phyloP scores from a whole-genome alignment of 345 rosid genomes.

The Eucalyptus marginata region DNA sequence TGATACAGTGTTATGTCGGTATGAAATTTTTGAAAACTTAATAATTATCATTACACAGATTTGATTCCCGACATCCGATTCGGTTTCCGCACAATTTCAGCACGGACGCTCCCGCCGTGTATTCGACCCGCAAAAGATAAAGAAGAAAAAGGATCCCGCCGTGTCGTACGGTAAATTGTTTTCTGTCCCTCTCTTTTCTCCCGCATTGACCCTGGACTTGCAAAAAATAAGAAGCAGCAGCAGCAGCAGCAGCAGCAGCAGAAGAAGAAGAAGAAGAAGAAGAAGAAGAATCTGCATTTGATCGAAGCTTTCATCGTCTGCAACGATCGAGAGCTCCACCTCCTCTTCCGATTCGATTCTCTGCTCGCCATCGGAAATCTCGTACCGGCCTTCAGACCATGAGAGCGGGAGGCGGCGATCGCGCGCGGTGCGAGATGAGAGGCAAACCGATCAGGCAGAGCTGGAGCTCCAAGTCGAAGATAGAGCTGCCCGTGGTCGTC shows the following conservation, averaged over 20 bases:
- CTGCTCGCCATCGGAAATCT: background rate
- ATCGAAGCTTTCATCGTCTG: background rate
- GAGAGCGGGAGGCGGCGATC: background rate
- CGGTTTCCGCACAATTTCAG: background rate
- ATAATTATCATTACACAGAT: background rate
- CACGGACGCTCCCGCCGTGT: background rate
- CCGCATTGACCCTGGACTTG: background rate
- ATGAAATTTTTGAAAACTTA: background rate
- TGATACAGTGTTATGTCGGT: background rate
- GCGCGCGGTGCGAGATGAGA: background rate
- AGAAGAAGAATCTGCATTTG: background rate
- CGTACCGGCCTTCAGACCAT: background rate
- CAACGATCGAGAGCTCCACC: background rate
- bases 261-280: background rate
- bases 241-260: too few species aligned
- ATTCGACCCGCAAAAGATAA: too few species aligned
- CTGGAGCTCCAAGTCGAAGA: conserved; percentile 13
- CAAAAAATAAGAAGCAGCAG: background rate
- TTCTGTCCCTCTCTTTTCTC: background rate
- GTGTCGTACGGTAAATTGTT: background rate
- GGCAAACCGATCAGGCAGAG: background rate
- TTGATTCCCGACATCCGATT: background rate
- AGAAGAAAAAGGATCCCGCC: background rate
- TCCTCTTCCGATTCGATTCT: background rate
- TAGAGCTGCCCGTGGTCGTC: conserved; percentile 10